These are phyloP conservation scores for Bauhinia variegata DNA, from an alignment of 306 rosid species.

Conservation along the genomic window DNA sequence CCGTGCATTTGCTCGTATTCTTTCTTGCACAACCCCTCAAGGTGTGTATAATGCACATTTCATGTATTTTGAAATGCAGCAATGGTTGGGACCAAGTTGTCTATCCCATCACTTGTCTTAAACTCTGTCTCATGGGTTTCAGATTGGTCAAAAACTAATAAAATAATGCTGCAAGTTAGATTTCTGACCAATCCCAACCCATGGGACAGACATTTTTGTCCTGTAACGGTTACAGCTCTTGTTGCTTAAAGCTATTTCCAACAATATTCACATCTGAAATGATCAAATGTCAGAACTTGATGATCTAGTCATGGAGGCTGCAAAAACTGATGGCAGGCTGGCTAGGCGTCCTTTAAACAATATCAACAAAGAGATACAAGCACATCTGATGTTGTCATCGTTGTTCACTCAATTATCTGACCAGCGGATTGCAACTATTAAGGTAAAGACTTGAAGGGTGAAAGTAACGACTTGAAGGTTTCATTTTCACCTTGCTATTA, in stretches of 20 bases:
- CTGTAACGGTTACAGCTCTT: no score
- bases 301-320: constrained; percentile 60
- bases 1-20: constrained; percentile 74
- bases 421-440: constrained; percentile 51
- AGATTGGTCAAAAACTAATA: no score
- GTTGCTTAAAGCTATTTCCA: constrained; percentile 8
- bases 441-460: constrained; percentile 48
- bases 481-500: neutral
- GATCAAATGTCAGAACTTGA: constrained; percentile 56
- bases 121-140: no score
- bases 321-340: constrained; percentile 71
- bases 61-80: no score
- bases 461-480: constrained; percentile 45
- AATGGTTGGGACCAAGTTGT: no score
- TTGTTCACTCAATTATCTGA: constrained; percentile 45
- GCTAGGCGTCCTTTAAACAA: constrained; percentile 65
- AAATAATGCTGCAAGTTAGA: no score
- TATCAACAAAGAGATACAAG: constrained; percentile 60
- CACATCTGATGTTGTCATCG: constrained; percentile 64
- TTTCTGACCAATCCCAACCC: no score
- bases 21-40: constrained; percentile 55
- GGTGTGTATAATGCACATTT: constrained; percentile 34
- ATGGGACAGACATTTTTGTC: no score
- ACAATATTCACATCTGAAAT: constrained; percentile 30
- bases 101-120: no score